phyloP scores from a whole-genome alignment of 1,284 basidiomycete genomes.

The Apiotrichum veenhuisii region DNA sequence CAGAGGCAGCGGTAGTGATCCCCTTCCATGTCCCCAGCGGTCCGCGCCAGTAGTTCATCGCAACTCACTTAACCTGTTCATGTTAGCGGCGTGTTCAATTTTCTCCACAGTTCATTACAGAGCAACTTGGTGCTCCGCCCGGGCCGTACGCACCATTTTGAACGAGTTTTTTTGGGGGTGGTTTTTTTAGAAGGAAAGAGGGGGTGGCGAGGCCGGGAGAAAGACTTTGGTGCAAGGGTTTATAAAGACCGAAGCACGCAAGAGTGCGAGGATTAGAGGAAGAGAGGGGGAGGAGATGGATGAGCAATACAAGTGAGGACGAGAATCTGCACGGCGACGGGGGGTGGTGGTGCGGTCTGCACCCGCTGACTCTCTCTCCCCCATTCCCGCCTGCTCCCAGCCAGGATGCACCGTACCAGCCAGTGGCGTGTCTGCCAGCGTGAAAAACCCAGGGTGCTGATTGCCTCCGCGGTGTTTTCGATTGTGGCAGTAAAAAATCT shows the following conservation, averaged over 20 bases:
- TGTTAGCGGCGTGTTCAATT: conserved; percentile 28
- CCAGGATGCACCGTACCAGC: no score
- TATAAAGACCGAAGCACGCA: conserved; percentile 1
- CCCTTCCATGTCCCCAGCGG: no score
- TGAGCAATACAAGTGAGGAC: not conserved
- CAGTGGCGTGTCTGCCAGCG: not conserved
- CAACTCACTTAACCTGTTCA: conserved; percentile 43
- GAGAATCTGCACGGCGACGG: not conserved
- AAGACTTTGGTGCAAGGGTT: not conserved
- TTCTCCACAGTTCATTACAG: not conserved
- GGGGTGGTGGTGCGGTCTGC: not conserved
- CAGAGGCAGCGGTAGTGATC: no score
- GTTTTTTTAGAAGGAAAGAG: conserved; percentile 11
- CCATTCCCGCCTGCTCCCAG: no score
- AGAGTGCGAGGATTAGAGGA: not conserved
- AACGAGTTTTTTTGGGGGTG: conserved; percentile 22
- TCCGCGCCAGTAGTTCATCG: no score
- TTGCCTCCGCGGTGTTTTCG: not conserved
- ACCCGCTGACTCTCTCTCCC: no score
- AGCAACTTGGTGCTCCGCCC: not conserved
- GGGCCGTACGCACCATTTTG: conserved; percentile 42
- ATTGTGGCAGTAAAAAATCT: not conserved
- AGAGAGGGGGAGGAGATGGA: not conserved
- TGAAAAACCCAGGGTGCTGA: not conserved
- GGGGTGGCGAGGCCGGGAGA: conserved; percentile 3